Base-by-base conservation (phyloP, 108 stramenopile genomes). In the Fragilaria radians region DNA sequence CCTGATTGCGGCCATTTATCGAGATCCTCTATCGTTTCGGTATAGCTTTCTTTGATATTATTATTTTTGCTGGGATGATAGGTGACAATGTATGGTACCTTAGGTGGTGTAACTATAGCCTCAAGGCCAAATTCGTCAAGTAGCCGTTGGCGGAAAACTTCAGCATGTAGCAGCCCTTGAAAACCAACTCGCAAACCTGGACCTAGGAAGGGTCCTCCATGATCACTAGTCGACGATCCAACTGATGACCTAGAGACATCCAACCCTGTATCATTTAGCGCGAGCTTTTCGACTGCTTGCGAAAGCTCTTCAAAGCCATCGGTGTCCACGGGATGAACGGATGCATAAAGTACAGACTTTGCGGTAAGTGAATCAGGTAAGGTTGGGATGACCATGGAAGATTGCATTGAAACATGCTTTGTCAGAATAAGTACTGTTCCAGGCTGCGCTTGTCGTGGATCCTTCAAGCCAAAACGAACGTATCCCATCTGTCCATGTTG, bases 141-240 rank as follows among this genome's bases (percentile, higher is more conserved):
- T n/a, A 97, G 71, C 11, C 98, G 70, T 76, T 99, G 95, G 30
- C 94, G 87, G 61, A 99, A 96, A 3, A 99, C 94, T 57, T 99
- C 98, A 54, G 96, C 94, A 68, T 99, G 98, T 23, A 99, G 63
- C 31, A 98, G 67, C 25, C 98, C 98, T 64, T 98, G 91, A 68
- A 99, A 99, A 0, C 98, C 97, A 21, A 95, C 88, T 17, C 96
- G 79, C 27, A 98, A 68, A 9, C 98, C 98, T 18, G 85, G 86
- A 11, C 98, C 98, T 18, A 97, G 76, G 52, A 89, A 86, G 0
- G 89, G 85, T 0, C 89, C 89, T 18, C 88, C 93, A 48, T 70
- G 74, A 48, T 72, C 74, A 17, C 76, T 72, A 32, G 65, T 62
- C 53, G 60, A 73, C 28, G 70, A 54, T 2, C 74, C 68, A 1